These are phyloP conservation scores for Pecoramyces ruminantium DNA, from an alignment of 192 early-diverging fungal genomes.

Conservation along the genomic window DNA sequence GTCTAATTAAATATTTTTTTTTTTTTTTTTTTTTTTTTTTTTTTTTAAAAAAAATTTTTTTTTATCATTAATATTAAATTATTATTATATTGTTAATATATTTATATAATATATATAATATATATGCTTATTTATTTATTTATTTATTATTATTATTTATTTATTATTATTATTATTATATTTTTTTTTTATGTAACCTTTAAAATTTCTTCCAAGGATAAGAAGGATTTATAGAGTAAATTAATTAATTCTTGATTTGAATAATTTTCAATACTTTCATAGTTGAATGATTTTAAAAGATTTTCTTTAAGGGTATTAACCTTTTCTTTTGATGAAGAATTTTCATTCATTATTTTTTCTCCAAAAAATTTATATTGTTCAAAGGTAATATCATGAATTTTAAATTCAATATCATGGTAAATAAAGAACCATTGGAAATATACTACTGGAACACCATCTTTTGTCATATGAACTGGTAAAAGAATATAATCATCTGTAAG, in stretches of 20 bases:
- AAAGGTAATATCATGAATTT: constrained; percentile 16
- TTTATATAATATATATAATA: too few species aligned
- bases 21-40: too few species aligned
- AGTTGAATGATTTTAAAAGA: constrained; percentile 7
- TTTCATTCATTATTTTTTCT: constrained; percentile 29
- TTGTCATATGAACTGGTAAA: constrained; percentile 74
- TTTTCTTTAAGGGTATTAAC: constrained; percentile 4
- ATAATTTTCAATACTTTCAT: constrained; percentile 1
- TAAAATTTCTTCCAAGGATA: constrained; percentile 52
- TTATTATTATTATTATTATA: too few species aligned
- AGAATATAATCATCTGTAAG: constrained; percentile 86
- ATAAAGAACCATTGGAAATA: constrained; percentile 51
- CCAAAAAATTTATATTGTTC: constrained; percentile 10
- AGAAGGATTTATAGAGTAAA: constrained; percentile 6
- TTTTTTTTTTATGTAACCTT: constrained; percentile 28
- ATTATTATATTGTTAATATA: too few species aligned
- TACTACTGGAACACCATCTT: constrained; percentile 73
- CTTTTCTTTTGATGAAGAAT: constrained; percentile 24
- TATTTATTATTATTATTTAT: too few species aligned
- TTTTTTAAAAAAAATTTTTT: too few species aligned
- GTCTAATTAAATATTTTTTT: constrained; percentile 23
- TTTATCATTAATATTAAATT: too few species aligned
- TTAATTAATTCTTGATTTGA: constrained; percentile 6
- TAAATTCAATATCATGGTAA: constrained; percentile 17
- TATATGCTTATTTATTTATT: neutral